Base-by-base conservation (phyloP, 2,329 filamentous ascomycete species). In the Annulohypoxylon truncatum region DNA sequence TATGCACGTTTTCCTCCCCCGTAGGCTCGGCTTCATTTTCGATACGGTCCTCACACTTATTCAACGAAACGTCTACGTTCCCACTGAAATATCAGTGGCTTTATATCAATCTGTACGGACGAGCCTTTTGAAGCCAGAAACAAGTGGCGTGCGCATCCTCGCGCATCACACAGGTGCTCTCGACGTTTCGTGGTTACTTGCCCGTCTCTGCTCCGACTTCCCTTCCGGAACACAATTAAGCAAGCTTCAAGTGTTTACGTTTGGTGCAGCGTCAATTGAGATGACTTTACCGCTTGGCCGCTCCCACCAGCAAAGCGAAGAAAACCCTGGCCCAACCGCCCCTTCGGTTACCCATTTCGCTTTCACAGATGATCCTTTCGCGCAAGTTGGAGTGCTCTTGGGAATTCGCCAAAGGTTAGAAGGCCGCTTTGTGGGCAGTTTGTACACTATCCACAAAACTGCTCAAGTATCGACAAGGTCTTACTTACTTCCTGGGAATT, bases 1-100 rank as follows among this genome's bases (percentile, higher is more conserved):
- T 48, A 80, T 88, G 67, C 83, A 80, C 44, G 84, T 83, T 73
- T 83, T 87, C 47, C 82, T 85, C 64, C 78, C 80, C 61, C 78
- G 79, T 28, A 81, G 85, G 8, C 80, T 84, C 28, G 86, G 87
- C 65, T 78, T 84, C 2, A 79, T 84, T 33, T 83, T 87, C 70
- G 86, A 88, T 71, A 74, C 86, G 22, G 69, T 85, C 42, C 77
- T 68, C 15, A 64, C 74, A n/a, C 69, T 77, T 38, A 47, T 80
- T 2, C 77, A 77, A 58, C 75, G 77, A 3, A 78, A 73, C 15
- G 61, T 77, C 22, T 58, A 75, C 7, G 57, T 79, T 15, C 74
- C 77, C 2, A 76, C 72, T 1, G 68, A 69, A 8, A 69, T 72
- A 7, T 75, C 76, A 22, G 71, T 74, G 2, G 71, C 71, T 2